Conservation (phyloP, 2,329 filamentous ascomycete species). For the Talaromyces funiculosus region DNA sequence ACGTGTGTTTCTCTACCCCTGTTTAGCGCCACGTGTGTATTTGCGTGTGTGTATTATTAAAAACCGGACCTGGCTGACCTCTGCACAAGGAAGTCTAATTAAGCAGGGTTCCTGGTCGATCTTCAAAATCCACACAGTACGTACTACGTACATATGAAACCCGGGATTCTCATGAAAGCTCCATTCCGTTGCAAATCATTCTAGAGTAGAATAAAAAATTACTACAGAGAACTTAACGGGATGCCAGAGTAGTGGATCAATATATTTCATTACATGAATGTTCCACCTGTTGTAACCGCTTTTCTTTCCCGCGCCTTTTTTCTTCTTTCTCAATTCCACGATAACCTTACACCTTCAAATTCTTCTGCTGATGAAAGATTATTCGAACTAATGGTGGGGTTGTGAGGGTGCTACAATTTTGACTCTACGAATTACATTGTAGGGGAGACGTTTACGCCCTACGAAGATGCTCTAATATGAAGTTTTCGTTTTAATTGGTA, state of each 20-base stretch:
- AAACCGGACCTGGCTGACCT: not conserved
- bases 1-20: not conserved
- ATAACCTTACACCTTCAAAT: not conserved
- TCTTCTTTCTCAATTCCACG: not conserved
- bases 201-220: not conserved
- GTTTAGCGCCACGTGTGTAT: constrained; percentile 6
- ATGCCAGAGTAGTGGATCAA: not conserved
- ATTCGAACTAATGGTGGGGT: not conserved
- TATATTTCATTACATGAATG: not conserved
- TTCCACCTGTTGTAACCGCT: not conserved
- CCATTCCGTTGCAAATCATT: too few relatives aligned
- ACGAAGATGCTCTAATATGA: not conserved
- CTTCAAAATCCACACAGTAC: not conserved
- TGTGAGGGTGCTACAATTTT: not conserved
- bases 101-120: not conserved
- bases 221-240: not conserved
- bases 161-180: not conserved
- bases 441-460: not conserved
- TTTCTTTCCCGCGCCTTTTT: not conserved
- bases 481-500: not conserved
- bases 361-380: not conserved
- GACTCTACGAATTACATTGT: not conserved
- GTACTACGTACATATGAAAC: too few relatives aligned
- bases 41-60: too few relatives aligned
- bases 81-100: not conserved